Conservation (phyloP, 495 filamentous ascomycete genomes). For the Talaromyces proteolyticus region DNA sequence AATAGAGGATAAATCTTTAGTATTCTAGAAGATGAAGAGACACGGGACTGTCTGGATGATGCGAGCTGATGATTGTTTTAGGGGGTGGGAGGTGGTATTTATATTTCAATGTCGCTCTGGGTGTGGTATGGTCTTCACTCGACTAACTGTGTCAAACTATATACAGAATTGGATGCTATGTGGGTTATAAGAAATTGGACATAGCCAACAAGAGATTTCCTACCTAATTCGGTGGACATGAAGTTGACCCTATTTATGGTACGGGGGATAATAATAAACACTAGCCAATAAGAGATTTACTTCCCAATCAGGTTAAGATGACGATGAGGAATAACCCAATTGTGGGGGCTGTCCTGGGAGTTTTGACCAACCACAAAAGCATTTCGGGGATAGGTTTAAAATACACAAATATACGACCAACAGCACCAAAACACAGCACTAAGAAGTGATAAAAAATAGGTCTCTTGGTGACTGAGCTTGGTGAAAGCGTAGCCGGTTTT, state of each 20-base stretch:
- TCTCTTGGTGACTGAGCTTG: too few relatives aligned
- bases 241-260: neutral
- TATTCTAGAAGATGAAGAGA: neutral
- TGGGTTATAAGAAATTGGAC: neutral
- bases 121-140: neutral
- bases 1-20: neutral
- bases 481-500: too few relatives aligned
- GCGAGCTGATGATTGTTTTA: neutral
- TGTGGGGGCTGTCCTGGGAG: too few relatives aligned
- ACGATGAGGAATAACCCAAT: too few relatives aligned
- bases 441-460: too few relatives aligned
- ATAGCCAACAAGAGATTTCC: neutral
- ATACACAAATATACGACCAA: too few relatives aligned
- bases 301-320: conserved; percentile 5
- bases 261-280: neutral
- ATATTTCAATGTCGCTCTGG: neutral
- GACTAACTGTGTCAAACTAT: neutral
- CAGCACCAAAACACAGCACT: too few relatives aligned
- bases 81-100: neutral
- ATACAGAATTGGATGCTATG: neutral
- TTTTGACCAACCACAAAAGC: too few relatives aligned
- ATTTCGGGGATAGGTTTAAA: too few relatives aligned
- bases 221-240: neutral
- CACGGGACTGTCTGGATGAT: neutral
- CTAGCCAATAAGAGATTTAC: conserved; percentile 10